Base-by-base conservation (phyloP, 495 filamentous ascomycete species). In the Annulohypoxylon bovei region DNA sequence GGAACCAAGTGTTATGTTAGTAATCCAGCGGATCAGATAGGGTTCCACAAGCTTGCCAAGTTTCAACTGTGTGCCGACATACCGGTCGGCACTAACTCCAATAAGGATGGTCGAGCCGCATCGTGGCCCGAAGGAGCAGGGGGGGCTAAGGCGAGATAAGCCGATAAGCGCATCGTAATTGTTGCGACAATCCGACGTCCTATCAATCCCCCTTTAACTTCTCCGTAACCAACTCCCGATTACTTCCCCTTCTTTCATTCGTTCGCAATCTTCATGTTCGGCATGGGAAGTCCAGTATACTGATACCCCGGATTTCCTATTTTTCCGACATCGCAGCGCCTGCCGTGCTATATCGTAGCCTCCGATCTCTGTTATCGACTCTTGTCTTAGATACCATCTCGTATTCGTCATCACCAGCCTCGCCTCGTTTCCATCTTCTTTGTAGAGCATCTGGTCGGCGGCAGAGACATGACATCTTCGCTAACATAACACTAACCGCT, bases 381-480 rank as follows among this genome's bases (percentile, higher is more conserved):
- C 20, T 54, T 58, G 25, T 30, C 42, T 58, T 47, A 67, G 46
- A 49, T 56, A 39, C n/a, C n/a, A n/a, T 44, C n/a, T 44, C 44
- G 25, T 50, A 65, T 35, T 54, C 46, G 25, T 69, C 47, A 30
- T 28, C 9, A 39, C 46, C 68, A 30, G 67, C 52, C 32, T 64
- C 47, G 44, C 40, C 49, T 40, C n/a, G 22, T 25, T 12, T 22
- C 14, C 1, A n/a, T 32, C 32, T 53, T 44, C 62, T 68, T 54
- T 35, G 77, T 47, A 70, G 33, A 65, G 62, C 35, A 76, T 78
- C 33, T 18, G 60, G 25, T 30, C 32, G 73, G 76, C 57, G 33
- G 23, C 62, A 46, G 22, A 65, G 56, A 57, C 25, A 67, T 66
- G 70, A 70, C 53, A 65, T 57, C 28, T 23, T 52, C 33, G 0